phyloP scores from a whole-genome alignment of 2,329 filamentous ascomycete genomes.

The Cladosporium velox region DNA sequence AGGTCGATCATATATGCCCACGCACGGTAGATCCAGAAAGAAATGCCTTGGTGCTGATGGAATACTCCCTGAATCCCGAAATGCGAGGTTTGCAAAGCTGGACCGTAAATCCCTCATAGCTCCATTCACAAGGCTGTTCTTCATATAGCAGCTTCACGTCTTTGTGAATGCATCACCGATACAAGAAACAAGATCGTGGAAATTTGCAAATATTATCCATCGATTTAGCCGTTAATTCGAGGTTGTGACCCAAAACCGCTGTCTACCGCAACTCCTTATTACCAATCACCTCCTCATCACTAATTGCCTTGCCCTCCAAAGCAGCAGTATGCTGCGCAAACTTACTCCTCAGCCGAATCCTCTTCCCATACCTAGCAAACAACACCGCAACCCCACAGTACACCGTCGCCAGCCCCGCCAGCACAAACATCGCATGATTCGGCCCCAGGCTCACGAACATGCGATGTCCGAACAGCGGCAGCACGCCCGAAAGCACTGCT shows the following conservation, averaged over 20 bases:
- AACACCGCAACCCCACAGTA: slow-evolving; percentile 40
- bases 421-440: slow-evolving; percentile 44
- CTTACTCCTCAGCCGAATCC: slow-evolving; percentile 40
- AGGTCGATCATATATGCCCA: neutral
- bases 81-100: neutral
- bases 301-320: neutral
- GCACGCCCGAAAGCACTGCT: slow-evolving; percentile 41
- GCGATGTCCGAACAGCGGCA: slow-evolving; percentile 45
- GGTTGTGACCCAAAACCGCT: neutral
- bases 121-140: neutral
- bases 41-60: neutral
- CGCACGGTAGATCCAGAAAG: neutral
- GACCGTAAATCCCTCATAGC: neutral
- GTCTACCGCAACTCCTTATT: neutral
- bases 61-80: neutral
- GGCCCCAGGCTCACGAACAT: slow-evolving; percentile 45
- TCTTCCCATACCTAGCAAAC: slow-evolving; percentile 43
- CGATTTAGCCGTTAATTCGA: neutral
- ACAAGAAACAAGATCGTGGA: neutral
- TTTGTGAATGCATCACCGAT: neutral
- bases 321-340: slow-evolving; percentile 33
- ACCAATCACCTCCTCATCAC: neutral
- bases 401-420: slow-evolving; percentile 41
- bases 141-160: neutral
- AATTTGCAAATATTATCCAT: neutral